A percentile compares a stretch with the other conserved stretches of the same genome.
phyloP scores from a whole-genome alignment of 179 eudicot species.

The Gypsophila paniculata region DNA sequence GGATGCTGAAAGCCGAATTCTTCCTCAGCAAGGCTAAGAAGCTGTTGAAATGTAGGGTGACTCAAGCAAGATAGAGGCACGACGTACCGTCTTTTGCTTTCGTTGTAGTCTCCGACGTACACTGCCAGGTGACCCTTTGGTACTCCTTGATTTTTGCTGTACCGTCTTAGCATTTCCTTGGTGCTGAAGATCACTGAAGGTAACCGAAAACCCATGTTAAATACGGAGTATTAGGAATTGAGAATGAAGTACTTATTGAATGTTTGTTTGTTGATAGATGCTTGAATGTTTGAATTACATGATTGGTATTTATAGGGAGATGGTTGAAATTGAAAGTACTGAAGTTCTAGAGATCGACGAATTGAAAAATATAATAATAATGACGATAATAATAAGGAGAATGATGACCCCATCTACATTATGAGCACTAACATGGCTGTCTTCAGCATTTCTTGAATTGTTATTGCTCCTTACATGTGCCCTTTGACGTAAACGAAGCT shows the following conservation, averaged over 20 bases:
- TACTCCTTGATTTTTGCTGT: conserved; percentile 32
- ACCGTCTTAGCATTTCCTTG: conserved; percentile 19
- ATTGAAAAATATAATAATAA: conserved; percentile 13
- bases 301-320: conserved; percentile 25
- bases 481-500: conserved; percentile 25
- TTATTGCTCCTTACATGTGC: conserved; percentile 23
- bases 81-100: conserved; percentile 37
- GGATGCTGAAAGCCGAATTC: conserved; percentile 28
- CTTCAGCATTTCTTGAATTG: conserved; percentile 12
- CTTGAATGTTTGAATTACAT: conserved; percentile 21
- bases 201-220: conserved; percentile 28
- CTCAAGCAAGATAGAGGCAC: conserved; percentile 52
- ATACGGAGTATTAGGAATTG: neutral
- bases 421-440: conserved; percentile 35
- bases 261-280: conserved; percentile 18
- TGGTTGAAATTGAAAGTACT: neutral
- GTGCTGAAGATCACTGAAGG: conserved; percentile 28
- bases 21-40: conserved; percentile 36
- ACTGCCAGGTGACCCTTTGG: conserved; percentile 51
- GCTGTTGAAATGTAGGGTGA: conserved; percentile 49
- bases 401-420: conserved; percentile 21
- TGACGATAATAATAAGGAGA: neutral
- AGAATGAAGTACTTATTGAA: neutral
- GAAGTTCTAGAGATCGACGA: conserved; percentile 9
- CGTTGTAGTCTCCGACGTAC: conserved; percentile 31